A percentile compares a stretch with the other conserved stretches of the same genome.
Conservation (phyloP, 2,329 filamentous ascomycete genomes). For the Verticillium longisporum region DNA sequence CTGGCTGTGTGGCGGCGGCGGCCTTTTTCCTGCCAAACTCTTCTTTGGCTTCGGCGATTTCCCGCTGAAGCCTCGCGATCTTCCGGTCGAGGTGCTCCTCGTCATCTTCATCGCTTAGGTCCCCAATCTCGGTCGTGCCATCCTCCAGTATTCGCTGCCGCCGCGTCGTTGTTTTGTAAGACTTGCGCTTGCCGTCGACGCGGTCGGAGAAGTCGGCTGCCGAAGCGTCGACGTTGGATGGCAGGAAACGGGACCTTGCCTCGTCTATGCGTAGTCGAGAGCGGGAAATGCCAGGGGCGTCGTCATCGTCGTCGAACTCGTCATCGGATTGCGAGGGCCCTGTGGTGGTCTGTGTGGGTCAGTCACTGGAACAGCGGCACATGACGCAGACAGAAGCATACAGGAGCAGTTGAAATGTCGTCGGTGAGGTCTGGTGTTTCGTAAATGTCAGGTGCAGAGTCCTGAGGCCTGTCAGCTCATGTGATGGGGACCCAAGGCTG, state of each 20-base stretch:
- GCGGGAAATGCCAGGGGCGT: constrained; percentile 63
- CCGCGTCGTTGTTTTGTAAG: constrained; percentile 70
- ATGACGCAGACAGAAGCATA: constrained; percentile 34
- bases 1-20: constrained; percentile 21
- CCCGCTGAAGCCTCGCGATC: constrained; percentile 74
- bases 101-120: constrained; percentile 65
- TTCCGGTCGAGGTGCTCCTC: constrained; percentile 68
- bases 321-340: constrained; percentile 53
- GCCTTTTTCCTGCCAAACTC: constrained; percentile 51
- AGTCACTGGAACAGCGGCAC: constrained; percentile 3
- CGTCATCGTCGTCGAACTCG: constrained; percentile 56
- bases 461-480: constrained; percentile 41
- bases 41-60: constrained; percentile 68
- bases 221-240: constrained; percentile 66
- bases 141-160: constrained; percentile 56
- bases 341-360: constrained; percentile 41
- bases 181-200: constrained; percentile 73
- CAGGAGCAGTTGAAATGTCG: constrained; percentile 78
- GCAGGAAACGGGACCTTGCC: constrained; percentile 74
- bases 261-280: constrained; percentile 69
- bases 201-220: constrained; percentile 87
- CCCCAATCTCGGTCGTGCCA: constrained; percentile 61
- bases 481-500: constrained; percentile 14
- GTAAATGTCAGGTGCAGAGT: constrained; percentile 90
- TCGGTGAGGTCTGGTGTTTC: constrained; percentile 91